Conservation (phyloP, 176 grass and related monocot species). For the Secale cereale region DNA sequence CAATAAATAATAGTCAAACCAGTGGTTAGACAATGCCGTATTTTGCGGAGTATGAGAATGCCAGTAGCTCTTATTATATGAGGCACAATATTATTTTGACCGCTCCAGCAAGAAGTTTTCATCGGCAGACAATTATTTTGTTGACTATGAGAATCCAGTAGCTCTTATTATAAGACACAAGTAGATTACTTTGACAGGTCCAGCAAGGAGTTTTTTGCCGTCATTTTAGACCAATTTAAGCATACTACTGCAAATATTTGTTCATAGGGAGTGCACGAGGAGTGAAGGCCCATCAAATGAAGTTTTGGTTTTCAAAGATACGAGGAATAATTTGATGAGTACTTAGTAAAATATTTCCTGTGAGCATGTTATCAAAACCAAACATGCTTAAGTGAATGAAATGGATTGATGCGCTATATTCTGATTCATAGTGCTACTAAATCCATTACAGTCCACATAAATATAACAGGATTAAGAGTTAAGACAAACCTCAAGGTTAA, state of each 20-base stretch:
- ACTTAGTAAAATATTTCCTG: neutral
- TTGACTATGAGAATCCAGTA: neutral
- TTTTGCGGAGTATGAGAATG: neutral
- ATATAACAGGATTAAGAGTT: conserved; percentile 17
- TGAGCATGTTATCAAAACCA: neutral
- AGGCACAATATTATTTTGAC: neutral
- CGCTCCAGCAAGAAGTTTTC: neutral
- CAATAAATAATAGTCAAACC: neutral
- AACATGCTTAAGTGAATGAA: neutral
- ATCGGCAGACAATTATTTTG: neutral
- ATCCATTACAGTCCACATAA: neutral
- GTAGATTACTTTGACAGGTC: neutral
- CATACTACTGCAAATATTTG: neutral
- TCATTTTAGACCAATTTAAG: neutral
- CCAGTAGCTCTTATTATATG: neutral
- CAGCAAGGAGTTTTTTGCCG: neutral
- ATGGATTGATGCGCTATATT: neutral
- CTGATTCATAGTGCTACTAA: neutral
- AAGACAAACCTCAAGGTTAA: conserved; percentile 79
- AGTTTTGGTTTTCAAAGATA: neutral
- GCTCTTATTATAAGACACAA: neutral
- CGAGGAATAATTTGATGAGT: neutral
- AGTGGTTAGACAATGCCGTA: neutral
- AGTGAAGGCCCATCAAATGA: neutral
- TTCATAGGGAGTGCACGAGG: neutral